Conservation (phyloP, 106 monocot genomes). For the Acorus calamus region DNA sequence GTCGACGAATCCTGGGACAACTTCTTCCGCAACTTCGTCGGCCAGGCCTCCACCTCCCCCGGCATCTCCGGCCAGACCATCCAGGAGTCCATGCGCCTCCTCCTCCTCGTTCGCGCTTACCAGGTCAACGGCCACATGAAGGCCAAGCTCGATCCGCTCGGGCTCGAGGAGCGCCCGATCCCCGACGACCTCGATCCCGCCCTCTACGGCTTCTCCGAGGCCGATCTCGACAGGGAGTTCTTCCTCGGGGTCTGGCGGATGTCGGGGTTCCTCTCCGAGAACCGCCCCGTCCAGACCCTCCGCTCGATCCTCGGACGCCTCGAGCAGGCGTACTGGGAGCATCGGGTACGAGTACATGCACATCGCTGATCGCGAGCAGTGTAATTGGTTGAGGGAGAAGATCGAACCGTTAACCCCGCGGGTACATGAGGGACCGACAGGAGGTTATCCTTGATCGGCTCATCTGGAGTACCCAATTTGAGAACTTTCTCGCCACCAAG, state of each 20-base stretch:
- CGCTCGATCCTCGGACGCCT: conserved; percentile 57
- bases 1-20: conserved; percentile 97
- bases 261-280: conserved; percentile 84
- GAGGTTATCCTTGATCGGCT: conserved; percentile 87
- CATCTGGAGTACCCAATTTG: conserved; percentile 88
- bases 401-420: conserved; percentile 57
- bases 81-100: conserved; percentile 84
- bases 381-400: conserved; percentile 92
- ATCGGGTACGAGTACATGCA: conserved; percentile 99
- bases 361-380: conserved; percentile 71
- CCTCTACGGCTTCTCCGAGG: conserved; percentile 72
- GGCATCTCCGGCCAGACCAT: conserved; percentile 96
- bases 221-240: conserved; percentile 81
- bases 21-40: conserved; percentile 86
- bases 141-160: conserved; percentile 73
- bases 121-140: conserved; percentile 91
- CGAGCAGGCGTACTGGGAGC: conserved; percentile 80
- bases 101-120: conserved; percentile 78
- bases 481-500: conserved; percentile 80
- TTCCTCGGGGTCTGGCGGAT: conserved; percentile 94
- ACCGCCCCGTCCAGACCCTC: conserved; percentile 76
- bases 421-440: conserved; percentile 40
- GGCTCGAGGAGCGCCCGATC: conserved; percentile 43
- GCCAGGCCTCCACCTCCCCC: conserved; percentile 60
- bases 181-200: conserved; percentile 51